phyloP scores from a whole-genome alignment of 2,329 filamentous ascomycete species.

The Cytospora chrysosperma region DNA sequence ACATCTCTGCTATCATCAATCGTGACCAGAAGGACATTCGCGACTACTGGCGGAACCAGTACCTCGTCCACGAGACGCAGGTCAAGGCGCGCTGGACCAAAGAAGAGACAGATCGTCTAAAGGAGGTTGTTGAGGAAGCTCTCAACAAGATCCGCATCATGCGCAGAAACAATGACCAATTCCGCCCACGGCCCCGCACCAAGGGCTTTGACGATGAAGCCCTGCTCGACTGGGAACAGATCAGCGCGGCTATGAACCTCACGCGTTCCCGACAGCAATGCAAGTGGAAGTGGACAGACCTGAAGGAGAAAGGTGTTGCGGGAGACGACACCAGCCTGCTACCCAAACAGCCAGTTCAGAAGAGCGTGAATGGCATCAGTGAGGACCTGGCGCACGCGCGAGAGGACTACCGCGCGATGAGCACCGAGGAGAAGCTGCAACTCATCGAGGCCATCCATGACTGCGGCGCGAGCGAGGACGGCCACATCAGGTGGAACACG shows the following conservation, averaged over 20 bases:
- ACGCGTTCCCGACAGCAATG: slow-evolving; percentile 67
- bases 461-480: slow-evolving; percentile 40
- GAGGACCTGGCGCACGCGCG: slow-evolving; percentile 46
- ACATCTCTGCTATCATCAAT: slow-evolving; percentile 61
- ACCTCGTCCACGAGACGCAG: slow-evolving; percentile 55
- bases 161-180: slow-evolving; percentile 32
- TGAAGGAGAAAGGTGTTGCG: slow-evolving; percentile 36
- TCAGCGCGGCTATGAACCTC: slow-evolving; percentile 61
- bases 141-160: slow-evolving; percentile 47
- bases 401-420: slow-evolving; percentile 42
- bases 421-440: slow-evolving; percentile 43
- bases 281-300: slow-evolving; percentile 62
- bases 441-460: slow-evolving; percentile 45
- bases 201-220: slow-evolving; percentile 46
- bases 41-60: slow-evolving; percentile 69
- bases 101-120: slow-evolving; percentile 57
- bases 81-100: slow-evolving; percentile 58
- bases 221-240: slow-evolving; percentile 63
- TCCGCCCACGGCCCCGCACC: slow-evolving; percentile 22
- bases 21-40: slow-evolving; percentile 65
- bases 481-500: slow-evolving; percentile 50
- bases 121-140: slow-evolving; percentile 51
- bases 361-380: slow-evolving; percentile 34
- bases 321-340: slow-evolving; percentile 23
- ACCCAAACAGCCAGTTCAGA: slow-evolving; percentile 23